These are phyloP conservation scores for Colletotrichum cuscutae DNA, from an alignment of 2,329 filamentous ascomycete species.

Conservation along the genomic window DNA sequence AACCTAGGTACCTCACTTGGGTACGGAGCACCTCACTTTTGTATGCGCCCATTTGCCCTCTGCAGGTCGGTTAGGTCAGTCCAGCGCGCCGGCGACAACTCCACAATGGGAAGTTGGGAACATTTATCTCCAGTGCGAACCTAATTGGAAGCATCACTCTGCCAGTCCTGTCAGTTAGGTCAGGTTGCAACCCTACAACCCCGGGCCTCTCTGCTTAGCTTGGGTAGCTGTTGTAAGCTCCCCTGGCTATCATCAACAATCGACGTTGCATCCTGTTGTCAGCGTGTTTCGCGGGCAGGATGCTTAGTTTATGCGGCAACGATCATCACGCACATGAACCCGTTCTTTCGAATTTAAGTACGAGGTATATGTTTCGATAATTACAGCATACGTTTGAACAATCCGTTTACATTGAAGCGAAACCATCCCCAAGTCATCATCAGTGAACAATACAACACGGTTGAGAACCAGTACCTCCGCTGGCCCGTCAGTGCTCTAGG, in stretches of 20 bases:
- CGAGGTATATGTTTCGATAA: neutral
- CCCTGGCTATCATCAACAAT: too few relatives aligned
- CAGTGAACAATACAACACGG: slow-evolving; percentile 20
- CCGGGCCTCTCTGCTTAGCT: neutral
- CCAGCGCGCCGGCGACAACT: neutral
- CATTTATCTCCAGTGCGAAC: neutral
- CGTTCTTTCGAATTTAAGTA: neutral
- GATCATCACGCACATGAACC: neutral
- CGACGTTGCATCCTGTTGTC: neutral
- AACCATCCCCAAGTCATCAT: neutral
- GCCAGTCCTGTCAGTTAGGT: neutral
- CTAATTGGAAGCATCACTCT: neutral
- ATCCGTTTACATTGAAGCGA: neutral
- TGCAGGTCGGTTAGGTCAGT: neutral
- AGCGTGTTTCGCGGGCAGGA: neutral
- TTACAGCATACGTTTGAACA: neutral
- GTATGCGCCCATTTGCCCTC: neutral
- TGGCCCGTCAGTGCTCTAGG: slow-evolving; percentile 40
- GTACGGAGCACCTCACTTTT: too few relatives aligned
- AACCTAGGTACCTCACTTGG: too few relatives aligned
- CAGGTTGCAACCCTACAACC: neutral
- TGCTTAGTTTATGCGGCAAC: neutral
- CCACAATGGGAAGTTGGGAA: slow-evolving; percentile 11
- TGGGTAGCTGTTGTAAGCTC: neutral
- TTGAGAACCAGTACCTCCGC: neutral